These are phyloP conservation scores for Aureobasidium sp. DNA, from an alignment of 2,329 filamentous ascomycete species.

Conservation along the genomic window DNA sequence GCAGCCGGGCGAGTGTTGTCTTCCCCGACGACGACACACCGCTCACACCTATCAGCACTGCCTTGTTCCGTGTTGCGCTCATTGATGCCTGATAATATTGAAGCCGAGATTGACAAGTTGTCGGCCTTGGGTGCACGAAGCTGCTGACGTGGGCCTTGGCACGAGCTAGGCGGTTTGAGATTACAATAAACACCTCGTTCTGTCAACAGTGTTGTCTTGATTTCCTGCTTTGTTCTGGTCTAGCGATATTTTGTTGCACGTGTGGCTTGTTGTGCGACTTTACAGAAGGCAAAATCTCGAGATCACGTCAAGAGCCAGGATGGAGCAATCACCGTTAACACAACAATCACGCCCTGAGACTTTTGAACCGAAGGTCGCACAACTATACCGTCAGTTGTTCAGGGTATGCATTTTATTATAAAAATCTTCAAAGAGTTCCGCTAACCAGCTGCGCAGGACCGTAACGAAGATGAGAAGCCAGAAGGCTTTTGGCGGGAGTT, in stretches of 20 bases:
- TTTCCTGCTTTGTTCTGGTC: neutral
- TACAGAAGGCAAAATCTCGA: neutral
- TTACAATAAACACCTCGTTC: slow-evolving; percentile 8
- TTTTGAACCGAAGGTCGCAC: slow-evolving; percentile 89
- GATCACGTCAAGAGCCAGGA: slow-evolving; percentile 28
- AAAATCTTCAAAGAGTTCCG: neutral
- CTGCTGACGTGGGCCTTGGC: slow-evolving; percentile 11
- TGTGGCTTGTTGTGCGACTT: neutral
- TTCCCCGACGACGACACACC: slow-evolving; percentile 92
- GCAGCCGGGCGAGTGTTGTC: slow-evolving; percentile 79
- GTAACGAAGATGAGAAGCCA: slow-evolving; percentile 59
- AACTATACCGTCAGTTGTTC: slow-evolving; percentile 81
- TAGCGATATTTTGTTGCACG: neutral
- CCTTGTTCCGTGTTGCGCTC: slow-evolving; percentile 18
- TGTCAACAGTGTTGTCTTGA: neutral
- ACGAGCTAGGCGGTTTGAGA: slow-evolving; percentile 9
- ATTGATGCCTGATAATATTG: slow-evolving; percentile 7
- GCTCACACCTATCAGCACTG: slow-evolving; percentile 69
- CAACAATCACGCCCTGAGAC: slow-evolving; percentile 83
- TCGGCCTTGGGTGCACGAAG: slow-evolving; percentile 1
- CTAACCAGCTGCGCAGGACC: slow-evolving; percentile 35
- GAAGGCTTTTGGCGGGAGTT: slow-evolving; percentile 96
- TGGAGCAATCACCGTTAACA: slow-evolving; percentile 89
- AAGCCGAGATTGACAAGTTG: neutral
- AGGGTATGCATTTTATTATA: slow-evolving; percentile 31